phyloP scores from a whole-genome alignment of 2,329 filamentous ascomycete genomes.

The Scedosporium boydii region DNA sequence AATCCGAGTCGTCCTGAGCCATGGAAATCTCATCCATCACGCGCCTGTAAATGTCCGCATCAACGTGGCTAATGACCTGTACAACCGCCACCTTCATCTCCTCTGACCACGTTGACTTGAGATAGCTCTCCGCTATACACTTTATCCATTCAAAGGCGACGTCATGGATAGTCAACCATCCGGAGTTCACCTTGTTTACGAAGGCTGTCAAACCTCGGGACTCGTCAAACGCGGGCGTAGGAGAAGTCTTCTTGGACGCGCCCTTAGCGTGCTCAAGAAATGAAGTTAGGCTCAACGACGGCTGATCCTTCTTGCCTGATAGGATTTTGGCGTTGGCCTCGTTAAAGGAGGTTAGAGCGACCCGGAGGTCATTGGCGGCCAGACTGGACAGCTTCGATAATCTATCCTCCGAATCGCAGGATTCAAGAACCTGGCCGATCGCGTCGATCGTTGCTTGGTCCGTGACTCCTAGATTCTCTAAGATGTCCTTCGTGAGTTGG shows the following conservation, averaged over 20 bases:
- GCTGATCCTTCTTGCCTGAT: constrained; percentile 41
- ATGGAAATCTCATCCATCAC: constrained; percentile 30
- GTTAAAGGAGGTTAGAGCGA: constrained; percentile 37
- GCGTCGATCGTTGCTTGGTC: constrained; percentile 35
- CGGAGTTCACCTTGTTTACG: constrained; percentile 34
- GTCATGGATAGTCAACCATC: constrained; percentile 46
- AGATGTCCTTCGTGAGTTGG: constrained; percentile 42
- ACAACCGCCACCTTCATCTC: constrained; percentile 46
- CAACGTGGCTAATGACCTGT: constrained; percentile 43
- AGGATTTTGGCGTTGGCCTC: constrained; percentile 45
- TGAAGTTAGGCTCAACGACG: constrained; percentile 45
- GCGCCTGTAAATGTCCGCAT: constrained; percentile 40
- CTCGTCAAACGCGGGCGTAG: constrained; percentile 41
- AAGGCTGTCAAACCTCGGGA: constrained; percentile 42
- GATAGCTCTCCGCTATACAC: constrained; percentile 40
- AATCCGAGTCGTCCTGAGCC: not conserved
- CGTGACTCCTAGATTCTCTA: constrained; percentile 45
- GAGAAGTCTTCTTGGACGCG: constrained; percentile 37
- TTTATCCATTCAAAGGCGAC: constrained; percentile 50
- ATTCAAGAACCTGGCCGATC: constrained; percentile 41
- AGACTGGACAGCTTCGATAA: constrained; percentile 35
- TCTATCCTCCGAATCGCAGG: constrained; percentile 40
- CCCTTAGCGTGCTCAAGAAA: constrained; percentile 56
- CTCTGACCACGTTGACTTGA: constrained; percentile 47
- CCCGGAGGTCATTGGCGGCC: constrained; percentile 39